Conservation (phyloP, 2,329 filamentous ascomycete genomes). For the Aspergillus brasiliensis region DNA sequence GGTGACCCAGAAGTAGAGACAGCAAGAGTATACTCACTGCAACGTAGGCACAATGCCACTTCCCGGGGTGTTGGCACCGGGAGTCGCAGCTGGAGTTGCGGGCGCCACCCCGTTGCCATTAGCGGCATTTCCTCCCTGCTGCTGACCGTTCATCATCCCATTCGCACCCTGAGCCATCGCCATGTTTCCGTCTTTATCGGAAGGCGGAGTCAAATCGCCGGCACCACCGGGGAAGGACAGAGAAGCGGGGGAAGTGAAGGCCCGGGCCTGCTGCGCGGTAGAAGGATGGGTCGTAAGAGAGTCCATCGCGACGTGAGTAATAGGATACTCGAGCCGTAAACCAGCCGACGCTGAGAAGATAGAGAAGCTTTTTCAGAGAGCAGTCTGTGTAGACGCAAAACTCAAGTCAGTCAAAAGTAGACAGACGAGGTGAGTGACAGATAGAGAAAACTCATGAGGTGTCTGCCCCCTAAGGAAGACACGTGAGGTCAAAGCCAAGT, state of each 20-base stretch:
- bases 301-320: constrained; percentile 68
- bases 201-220: constrained; percentile 77
- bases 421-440: constrained; percentile 1
- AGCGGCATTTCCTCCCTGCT: constrained; percentile 60
- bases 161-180: constrained; percentile 51
- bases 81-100: constrained; percentile 88
- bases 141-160: constrained; percentile 53
- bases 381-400: constrained; percentile 30
- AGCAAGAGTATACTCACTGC: constrained; percentile 79
- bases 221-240: constrained; percentile 87
- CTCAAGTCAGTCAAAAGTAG: constrained; percentile 12
- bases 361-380: constrained; percentile 21
- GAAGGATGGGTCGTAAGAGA: constrained; percentile 87
- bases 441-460: constrained; percentile 9
- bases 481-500: constrained; percentile 1
- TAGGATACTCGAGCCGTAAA: constrained; percentile 29
- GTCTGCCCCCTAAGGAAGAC: constrained; percentile 5
- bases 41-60: constrained; percentile 90
- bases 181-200: constrained; percentile 65
- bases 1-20: constrained; percentile 45
- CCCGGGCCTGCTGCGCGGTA: constrained; percentile 90
- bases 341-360: constrained; percentile 23
- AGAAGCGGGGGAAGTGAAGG: constrained; percentile 89
- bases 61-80: constrained; percentile 76
- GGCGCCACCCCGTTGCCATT: constrained; percentile 81